phyloP scores from a whole-genome alignment of 306 rosid genomes.

The Glycyrrhiza uralensis region DNA sequence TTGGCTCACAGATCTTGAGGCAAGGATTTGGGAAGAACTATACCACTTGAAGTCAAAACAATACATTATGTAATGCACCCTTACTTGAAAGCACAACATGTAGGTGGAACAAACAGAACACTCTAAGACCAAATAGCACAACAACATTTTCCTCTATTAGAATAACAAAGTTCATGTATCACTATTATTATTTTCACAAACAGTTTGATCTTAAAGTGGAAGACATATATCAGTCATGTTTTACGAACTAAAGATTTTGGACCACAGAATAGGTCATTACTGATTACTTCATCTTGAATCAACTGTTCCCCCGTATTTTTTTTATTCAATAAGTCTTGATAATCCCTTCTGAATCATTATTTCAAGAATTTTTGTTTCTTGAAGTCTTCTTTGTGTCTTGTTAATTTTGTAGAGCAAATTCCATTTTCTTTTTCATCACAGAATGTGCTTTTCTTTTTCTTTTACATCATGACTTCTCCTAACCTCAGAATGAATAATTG shows the following conservation, averaged over 20 bases:
- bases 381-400: background rate
- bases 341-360: background rate
- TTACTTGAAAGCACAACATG: background rate
- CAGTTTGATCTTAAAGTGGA: background rate
- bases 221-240: background rate
- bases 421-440: background rate
- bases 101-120: background rate
- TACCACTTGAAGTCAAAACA: background rate
- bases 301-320: background rate
- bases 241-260: background rate
- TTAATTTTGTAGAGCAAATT: background rate
- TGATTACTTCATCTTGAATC: background rate
- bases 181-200: background rate
- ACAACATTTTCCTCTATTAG: background rate
- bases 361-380: background rate
- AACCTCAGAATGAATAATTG: background rate
- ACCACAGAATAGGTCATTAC: background rate
- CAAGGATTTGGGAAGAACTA: slow-evolving; percentile 3
- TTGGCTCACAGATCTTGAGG: slow-evolving; percentile 4
- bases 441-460: background rate
- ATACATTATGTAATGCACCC: background rate
- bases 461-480: background rate
- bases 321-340: background rate
- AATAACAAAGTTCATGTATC: slow-evolving; percentile 17
- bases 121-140: background rate